Conservation (phyloP, 805 yeast genomes). For the Wickerhamiella musiphila region DNA sequence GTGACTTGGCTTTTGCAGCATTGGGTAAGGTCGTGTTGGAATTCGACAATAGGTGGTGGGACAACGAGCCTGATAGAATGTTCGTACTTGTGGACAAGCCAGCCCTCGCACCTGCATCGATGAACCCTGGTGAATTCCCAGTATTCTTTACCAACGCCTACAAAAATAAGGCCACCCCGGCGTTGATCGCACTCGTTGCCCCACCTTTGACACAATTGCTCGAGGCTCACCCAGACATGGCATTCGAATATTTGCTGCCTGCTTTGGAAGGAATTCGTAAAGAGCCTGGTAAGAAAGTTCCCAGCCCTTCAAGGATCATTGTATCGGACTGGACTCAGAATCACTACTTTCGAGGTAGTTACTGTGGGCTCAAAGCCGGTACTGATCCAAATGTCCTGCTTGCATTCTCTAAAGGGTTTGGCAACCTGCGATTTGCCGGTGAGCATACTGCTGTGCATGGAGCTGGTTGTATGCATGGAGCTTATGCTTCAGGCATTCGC, state of each 20-base stretch:
- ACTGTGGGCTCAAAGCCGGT: slow-evolving; percentile 48
- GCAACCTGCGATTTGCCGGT: slow-evolving; percentile 62
- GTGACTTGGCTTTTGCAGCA: slow-evolving; percentile 40
- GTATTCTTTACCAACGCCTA: slow-evolving; percentile 41
- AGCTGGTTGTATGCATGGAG: slow-evolving; percentile 82
- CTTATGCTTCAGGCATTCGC: slow-evolving; percentile 56
- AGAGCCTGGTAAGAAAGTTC: slow-evolving; percentile 16
- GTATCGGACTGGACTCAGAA: slow-evolving; percentile 53
- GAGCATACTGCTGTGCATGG: slow-evolving; percentile 75
- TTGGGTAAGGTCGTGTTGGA: slow-evolving; percentile 59
- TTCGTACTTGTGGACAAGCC: slow-evolving; percentile 26
- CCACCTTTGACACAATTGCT: slow-evolving; percentile 49
- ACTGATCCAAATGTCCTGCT: slow-evolving; percentile 52
- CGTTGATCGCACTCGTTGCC: slow-evolving; percentile 46
- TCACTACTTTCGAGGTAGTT: slow-evolving; percentile 56
- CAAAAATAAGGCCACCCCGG: slow-evolving; percentile 28
- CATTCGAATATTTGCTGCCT: slow-evolving; percentile 46
- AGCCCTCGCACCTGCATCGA: not conserved
- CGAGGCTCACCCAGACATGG: slow-evolving; percentile 30
- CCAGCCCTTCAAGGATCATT: slow-evolving; percentile 25
- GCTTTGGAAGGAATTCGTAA: slow-evolving; percentile 21
- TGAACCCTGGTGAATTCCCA: slow-evolving; percentile 39
- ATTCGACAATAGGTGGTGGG: slow-evolving; percentile 47
- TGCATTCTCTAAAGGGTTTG: slow-evolving; percentile 39
- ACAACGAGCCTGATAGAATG: slow-evolving; percentile 31